A percentile compares a stretch with the other conserved stretches of the same genome.
These are phyloP conservation scores for Talaromyces verruculosus DNA, from an alignment of 2,329 filamentous ascomycete genomes.

Conservation along the genomic window DNA sequence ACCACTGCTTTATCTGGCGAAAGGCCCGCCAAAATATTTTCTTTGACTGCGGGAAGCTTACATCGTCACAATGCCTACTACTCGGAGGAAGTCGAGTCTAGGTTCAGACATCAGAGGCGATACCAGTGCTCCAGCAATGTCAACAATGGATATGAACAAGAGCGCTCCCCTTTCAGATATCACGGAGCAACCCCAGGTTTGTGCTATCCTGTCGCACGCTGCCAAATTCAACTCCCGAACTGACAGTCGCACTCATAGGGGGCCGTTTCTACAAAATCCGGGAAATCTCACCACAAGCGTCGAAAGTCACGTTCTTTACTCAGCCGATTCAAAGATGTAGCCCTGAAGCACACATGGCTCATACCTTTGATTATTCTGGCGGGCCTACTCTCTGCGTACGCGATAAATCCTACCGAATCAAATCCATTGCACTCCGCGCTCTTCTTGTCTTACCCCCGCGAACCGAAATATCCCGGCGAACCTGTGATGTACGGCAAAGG, in stretches of 20 bases:
- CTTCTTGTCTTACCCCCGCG: constrained; percentile 83
- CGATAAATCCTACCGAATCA: constrained; percentile 70
- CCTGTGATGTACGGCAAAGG: constrained; percentile 81
- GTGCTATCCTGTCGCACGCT: constrained; percentile 6
- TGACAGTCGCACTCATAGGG: constrained; percentile 7
- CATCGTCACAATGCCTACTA: constrained; percentile 37
- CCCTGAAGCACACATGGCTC: constrained; percentile 59
- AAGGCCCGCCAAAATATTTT: background rate
- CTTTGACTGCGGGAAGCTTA: background rate
- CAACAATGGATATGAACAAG: constrained; percentile 44
- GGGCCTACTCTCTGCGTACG: constrained; percentile 66
- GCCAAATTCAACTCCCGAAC: background rate
- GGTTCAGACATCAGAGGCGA: constrained; percentile 50
- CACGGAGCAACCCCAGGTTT: constrained; percentile 35
- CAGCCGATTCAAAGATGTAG: constrained; percentile 45
- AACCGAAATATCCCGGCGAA: constrained; percentile 51
- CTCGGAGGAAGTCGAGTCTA: constrained; percentile 46
- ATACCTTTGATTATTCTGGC: constrained; percentile 68
- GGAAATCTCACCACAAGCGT: constrained; percentile 44
- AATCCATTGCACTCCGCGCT: constrained; percentile 80
- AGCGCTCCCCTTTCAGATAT: constrained; percentile 32
- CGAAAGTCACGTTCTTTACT: constrained; percentile 46
- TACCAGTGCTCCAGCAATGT: constrained; percentile 48
- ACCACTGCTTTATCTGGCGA: background rate
- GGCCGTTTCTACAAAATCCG: constrained; percentile 26